Percentiles rank a stretch among this genome's conserved stretches.
phyloP scores from a whole-genome alignment of 192 early-diverging fungal genomes.

The Coemansia sp. region DNA sequence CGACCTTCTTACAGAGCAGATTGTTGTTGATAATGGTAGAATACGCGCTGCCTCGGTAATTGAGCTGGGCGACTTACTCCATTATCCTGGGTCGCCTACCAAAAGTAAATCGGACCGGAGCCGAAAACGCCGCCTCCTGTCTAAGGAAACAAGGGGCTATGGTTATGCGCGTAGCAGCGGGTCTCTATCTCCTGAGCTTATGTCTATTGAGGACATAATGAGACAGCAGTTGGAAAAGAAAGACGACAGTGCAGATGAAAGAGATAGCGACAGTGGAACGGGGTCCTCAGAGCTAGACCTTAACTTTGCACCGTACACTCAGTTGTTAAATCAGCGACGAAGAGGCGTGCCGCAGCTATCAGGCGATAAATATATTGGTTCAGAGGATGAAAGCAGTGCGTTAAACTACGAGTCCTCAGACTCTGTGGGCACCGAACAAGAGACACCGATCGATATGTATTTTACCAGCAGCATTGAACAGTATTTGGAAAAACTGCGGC shows the following conservation, averaged over 20 bases:
- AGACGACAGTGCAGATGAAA: not conserved
- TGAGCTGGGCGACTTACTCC: slow-evolving; percentile 30
- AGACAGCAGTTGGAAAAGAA: not conserved
- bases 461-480: slow-evolving; percentile 43
- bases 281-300: slow-evolving; percentile 9
- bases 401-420: slow-evolving; percentile 32
- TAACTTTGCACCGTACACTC: slow-evolving; percentile 14
- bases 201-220: not conserved
- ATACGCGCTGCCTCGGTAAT: slow-evolving; percentile 25
- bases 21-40: slow-evolving; percentile 45
- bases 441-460: slow-evolving; percentile 24
- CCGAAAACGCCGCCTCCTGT: not conserved
- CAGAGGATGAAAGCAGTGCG: slow-evolving; percentile 1
- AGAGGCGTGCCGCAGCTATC: not conserved
- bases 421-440: slow-evolving; percentile 21
- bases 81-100: slow-evolving; percentile 13
- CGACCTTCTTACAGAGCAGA: slow-evolving; percentile 25
- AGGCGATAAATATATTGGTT: not conserved
- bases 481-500: slow-evolving; percentile 43
- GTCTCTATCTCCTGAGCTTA: slow-evolving; percentile 10
- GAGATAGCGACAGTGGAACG: not conserved
- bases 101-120: not conserved
- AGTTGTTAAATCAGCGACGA: too few species aligned
- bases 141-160: not conserved
- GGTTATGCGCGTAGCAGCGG: not conserved